A percentile compares a stretch with the other conserved stretches of the same genome.
These are phyloP conservation scores for Entomophthora muscae DNA, from an alignment of 371 early-diverging fungal genomes.

Conservation along the genomic window DNA sequence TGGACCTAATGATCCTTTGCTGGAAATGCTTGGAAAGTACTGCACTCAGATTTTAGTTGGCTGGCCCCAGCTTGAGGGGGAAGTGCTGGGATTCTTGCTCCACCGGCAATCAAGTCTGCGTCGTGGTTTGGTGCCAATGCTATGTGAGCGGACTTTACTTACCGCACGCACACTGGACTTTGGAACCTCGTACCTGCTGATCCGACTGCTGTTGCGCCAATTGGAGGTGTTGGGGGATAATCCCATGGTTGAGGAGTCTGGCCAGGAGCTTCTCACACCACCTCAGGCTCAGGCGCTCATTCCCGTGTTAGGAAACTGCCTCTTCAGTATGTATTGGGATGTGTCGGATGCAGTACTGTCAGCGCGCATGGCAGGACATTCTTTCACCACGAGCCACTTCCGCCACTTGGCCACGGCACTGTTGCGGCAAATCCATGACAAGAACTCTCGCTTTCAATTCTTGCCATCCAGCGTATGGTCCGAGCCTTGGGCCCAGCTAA, in stretches of 20 bases:
- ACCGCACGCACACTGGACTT: not conserved
- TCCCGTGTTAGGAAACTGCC: not conserved
- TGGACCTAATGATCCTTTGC: not conserved
- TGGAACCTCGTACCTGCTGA: not conserved
- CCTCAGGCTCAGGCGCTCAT: not conserved
- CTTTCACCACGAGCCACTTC: not conserved
- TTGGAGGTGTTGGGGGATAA: not conserved
- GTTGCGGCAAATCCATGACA: not conserved
- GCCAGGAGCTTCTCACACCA: not conserved
- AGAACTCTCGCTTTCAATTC: not conserved
- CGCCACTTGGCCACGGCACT: not conserved
- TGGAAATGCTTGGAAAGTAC: not conserved
- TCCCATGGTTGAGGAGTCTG: not conserved
- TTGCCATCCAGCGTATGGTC: not conserved
- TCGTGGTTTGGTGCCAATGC: not conserved
- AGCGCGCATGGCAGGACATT: not conserved
- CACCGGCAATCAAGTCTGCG: not conserved
- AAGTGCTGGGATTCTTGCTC: not conserved
- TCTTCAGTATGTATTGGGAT: not conserved
- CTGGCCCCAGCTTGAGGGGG: not conserved
- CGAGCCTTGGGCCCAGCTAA: not conserved
- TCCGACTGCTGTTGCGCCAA: not conserved
- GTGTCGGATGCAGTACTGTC: not conserved
- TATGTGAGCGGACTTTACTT: not conserved
- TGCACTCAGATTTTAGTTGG: not conserved